phyloP scores from a whole-genome alignment of 164 flowering plant genomes.

The Nymphaea colorata region DNA sequence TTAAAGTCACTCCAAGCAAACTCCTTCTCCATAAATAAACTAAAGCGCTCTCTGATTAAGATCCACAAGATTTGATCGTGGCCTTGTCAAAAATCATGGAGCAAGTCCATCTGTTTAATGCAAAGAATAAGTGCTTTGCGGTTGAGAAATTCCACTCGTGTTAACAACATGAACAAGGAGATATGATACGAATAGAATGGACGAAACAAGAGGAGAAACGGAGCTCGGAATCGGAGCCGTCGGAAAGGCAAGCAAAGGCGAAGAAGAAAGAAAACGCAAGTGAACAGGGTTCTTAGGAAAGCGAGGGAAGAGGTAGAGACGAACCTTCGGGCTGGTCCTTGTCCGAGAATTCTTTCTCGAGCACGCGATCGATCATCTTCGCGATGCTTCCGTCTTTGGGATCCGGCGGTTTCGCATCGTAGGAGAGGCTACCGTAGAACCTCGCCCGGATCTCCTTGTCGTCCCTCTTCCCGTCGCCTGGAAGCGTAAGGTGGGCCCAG shows the following conservation, averaged over 20 bases:
- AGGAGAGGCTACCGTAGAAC: conserved; percentile 61
- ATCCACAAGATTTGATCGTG: too few species aligned
- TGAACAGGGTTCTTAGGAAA: background rate
- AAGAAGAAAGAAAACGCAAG: background rate
- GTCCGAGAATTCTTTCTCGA: conserved; percentile 88
- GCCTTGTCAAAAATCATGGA: too few species aligned
- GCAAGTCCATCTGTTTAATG: too few species aligned
- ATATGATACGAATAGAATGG: background rate
- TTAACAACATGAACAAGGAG: too few species aligned
- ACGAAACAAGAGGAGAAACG: background rate
- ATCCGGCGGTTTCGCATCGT: conserved; percentile 43
- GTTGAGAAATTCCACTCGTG: too few species aligned
- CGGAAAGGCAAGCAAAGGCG: background rate
- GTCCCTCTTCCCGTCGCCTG: conserved; percentile 31
- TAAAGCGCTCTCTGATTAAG: too few species aligned
- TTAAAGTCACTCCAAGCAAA: too few species aligned
- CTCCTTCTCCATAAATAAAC: too few species aligned
- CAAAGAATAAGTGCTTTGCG: too few species aligned
- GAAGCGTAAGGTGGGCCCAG: background rate
- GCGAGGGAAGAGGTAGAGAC: conserved; percentile 3
- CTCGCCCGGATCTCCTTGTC: conserved; percentile 65
- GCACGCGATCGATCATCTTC: conserved; percentile 79
- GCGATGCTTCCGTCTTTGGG: conserved; percentile 64
- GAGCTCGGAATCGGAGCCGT: background rate
- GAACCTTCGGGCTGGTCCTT: conserved; percentile 83